Evolutionary conservation across 768 basidiomycete species (phyloP), one percentile per base, ranked within the genome.

Genomic region (Naganishia friedmannii): DNA sequence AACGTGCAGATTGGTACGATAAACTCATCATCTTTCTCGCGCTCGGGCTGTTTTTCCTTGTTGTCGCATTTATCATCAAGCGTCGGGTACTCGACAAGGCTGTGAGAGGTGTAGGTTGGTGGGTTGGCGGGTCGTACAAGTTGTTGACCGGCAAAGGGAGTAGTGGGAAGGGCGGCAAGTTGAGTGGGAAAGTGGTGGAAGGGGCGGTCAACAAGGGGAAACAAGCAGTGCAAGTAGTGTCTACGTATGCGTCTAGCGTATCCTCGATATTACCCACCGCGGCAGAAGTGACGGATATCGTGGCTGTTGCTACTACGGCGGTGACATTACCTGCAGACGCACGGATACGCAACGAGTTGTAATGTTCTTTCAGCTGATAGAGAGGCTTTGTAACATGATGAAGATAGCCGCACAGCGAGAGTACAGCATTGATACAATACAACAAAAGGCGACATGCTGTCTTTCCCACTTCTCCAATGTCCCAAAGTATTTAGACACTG

Each of bases 1-100:
- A 96, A 81, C 89, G 89, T 70, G 86, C 93, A 19, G 94, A 98
- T 83, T 89, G 90, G 87, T 83, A 94, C 23, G 96, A 99, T 83
- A 89, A 94, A 7, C 79, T 96, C 32, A 83, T 98, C 72, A 89
- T 99, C 74, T 82, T 93, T 67, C 84, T 87, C 1, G 91, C 87
- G 0, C 87, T 98, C 42, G 78, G 84, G 13, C 91, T 97, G 80
- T 99, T 99, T 83, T 72, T 88, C 70, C 86, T 93, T 21, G 89
- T 91, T 34, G 88, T 93, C 8, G 85, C 89, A 29, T 94, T 91
- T 75, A 89, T 99, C 73, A 76, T 98, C 75, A 92, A 96, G 81
- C 88, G 93, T 69, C 86, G 96, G 19, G 82, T 97, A 56, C 73
- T 97, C 42, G 91, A 95, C 78, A 86, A 88, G 42, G 87, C 90